Base-by-base conservation (phyloP, 1,284 basidiomycete species). In the Malassezia pachydermatis region DNA sequence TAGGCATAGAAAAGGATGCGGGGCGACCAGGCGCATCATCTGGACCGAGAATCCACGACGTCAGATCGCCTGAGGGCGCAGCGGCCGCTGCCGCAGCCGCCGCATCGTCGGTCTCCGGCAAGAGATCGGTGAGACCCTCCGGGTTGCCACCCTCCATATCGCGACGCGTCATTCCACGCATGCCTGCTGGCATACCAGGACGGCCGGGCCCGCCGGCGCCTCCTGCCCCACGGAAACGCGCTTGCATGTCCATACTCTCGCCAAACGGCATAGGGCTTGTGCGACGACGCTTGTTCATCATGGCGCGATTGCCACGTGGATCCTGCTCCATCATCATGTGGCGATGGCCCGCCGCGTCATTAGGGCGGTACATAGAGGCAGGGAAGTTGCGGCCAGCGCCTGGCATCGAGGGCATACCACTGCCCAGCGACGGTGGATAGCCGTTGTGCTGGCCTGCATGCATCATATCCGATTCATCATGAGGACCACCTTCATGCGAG, bases 31-130 rank as follows among this genome's bases (percentile, higher is more conserved):
- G 49, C 23, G 25, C 33, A 2, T 45, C 49, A 5, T 48, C 46
- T n/a, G 44, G 50, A 11, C 45, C 45, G 3, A 52, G 36, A 19
- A 52, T 47, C 50, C 50, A 52, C 14, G 43, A 29, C 19, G 50
- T 23, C 4, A 52, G 17, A 29, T 52, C 50, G 33, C 37, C 30
- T 2, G 28, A 27, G 5, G 37, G 36, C 20, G 38, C 27, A 3
- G 23, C 40, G n/a, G n/a, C n/a, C n/a, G n/a, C n/a, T n/a, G n/a
- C n/a, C 16, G 38, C 46, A 11, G 20, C 37, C 13, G 37, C 11
- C 17, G 23, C 27, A 10, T 41, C 49, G 2, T 39, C 28, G n/a
- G 44, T 11, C 17, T 36, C 39, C 13, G 44, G 35, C 22, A 52
- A 24, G 24, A 52, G 39, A 23, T 52, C 50, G 11, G 39, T 10